Percentiles rank a stretch among this genome's conserved stretches.
phyloP scores from a whole-genome alignment of 2,329 filamentous ascomycete genomes.

The Ophiobolus disseminans region DNA sequence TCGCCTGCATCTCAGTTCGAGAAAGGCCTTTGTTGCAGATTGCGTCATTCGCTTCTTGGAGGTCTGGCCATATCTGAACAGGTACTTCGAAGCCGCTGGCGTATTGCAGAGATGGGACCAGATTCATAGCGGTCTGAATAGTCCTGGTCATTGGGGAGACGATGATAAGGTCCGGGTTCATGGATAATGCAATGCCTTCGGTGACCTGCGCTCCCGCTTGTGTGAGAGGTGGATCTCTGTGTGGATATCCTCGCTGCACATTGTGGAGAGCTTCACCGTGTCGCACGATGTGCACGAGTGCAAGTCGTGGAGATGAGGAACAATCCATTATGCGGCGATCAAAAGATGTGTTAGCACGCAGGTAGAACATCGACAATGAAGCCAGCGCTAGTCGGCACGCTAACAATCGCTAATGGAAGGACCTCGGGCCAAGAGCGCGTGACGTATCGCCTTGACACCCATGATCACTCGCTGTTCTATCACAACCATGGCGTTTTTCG shows the following conservation, averaged over 20 bases:
- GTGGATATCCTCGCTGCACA: slow-evolving; percentile 16
- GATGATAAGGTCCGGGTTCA: slow-evolving; percentile 24
- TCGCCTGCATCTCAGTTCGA: slow-evolving; percentile 11
- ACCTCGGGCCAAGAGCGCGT: too few relatives aligned
- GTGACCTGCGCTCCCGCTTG: slow-evolving; percentile 16
- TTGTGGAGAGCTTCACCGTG: slow-evolving; percentile 33
- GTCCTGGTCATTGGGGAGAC: slow-evolving; percentile 36
- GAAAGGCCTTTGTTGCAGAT: slow-evolving; percentile 24
- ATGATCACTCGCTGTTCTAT: too few relatives aligned
- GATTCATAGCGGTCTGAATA: slow-evolving; percentile 29
- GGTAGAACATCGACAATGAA: too few relatives aligned
- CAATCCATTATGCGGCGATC: too few relatives aligned
- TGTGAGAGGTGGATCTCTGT: slow-evolving; percentile 30
- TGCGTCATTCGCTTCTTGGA: slow-evolving; percentile 26
- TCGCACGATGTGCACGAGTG: slow-evolving; percentile 25
- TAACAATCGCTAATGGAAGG: too few relatives aligned
- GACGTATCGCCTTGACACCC: too few relatives aligned
- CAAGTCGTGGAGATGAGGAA: too few relatives aligned
- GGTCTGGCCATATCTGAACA: slow-evolving; percentile 30
- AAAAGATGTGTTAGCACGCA: too few relatives aligned
- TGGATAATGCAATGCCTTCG: slow-evolving; percentile 11
- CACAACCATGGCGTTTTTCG: too few relatives aligned
- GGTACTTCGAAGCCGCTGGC: background rate
- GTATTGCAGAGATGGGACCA: slow-evolving; percentile 18
- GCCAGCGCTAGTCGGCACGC: too few relatives aligned